phyloP scores from a whole-genome alignment of 2,329 filamentous ascomycete genomes.

The Alternaria sp. region DNA sequence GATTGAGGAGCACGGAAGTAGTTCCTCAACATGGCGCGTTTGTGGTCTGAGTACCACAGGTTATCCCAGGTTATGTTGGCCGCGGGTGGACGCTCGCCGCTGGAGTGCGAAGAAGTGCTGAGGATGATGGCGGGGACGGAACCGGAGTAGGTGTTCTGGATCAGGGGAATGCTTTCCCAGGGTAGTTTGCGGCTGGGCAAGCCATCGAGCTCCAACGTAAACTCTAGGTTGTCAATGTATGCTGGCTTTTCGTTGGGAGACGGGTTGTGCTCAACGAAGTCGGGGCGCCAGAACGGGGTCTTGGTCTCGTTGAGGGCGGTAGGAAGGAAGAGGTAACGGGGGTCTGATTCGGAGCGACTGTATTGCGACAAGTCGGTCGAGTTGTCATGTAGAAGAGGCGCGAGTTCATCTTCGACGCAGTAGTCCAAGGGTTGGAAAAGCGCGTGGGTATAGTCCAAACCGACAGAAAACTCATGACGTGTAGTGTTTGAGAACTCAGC shows the following conservation, averaged over 20 bases:
- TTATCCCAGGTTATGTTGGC: slow-evolving; percentile 49
- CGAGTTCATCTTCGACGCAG: slow-evolving; percentile 35
- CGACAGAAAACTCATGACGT: slow-evolving; percentile 59
- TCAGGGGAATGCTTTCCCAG: slow-evolving; percentile 54
- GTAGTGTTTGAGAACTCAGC: slow-evolving; percentile 41
- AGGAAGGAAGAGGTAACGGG: slow-evolving; percentile 49
- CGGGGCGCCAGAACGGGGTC: slow-evolving; percentile 41
- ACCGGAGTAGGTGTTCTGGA: slow-evolving; percentile 57
- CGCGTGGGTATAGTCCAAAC: slow-evolving; percentile 59
- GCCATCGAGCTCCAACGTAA: slow-evolving; percentile 46
- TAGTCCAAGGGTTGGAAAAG: slow-evolving; percentile 51
- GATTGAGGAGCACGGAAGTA: slow-evolving; percentile 55
- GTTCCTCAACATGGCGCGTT: slow-evolving; percentile 57
- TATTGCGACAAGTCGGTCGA: slow-evolving; percentile 47
- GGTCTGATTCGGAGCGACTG: slow-evolving; percentile 36
- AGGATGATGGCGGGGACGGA: slow-evolving; percentile 55
- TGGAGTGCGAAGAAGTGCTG: slow-evolving; percentile 30
- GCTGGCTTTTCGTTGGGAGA: slow-evolving; percentile 36
- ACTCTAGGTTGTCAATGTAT: slow-evolving; percentile 39
- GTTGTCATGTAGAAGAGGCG: slow-evolving; percentile 37
- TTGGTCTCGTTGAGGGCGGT: slow-evolving; percentile 35
- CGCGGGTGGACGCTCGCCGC: slow-evolving; percentile 21
- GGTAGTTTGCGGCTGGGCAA: slow-evolving; percentile 50
- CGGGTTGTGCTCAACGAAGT: slow-evolving; percentile 31
- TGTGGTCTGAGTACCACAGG: slow-evolving; percentile 58